Percentiles rank a stretch among this genome's conserved stretches.
Evolutionary conservation across 441 rosid genomes (phyloP).

Genomic region (Mallotus repandus): DNA sequence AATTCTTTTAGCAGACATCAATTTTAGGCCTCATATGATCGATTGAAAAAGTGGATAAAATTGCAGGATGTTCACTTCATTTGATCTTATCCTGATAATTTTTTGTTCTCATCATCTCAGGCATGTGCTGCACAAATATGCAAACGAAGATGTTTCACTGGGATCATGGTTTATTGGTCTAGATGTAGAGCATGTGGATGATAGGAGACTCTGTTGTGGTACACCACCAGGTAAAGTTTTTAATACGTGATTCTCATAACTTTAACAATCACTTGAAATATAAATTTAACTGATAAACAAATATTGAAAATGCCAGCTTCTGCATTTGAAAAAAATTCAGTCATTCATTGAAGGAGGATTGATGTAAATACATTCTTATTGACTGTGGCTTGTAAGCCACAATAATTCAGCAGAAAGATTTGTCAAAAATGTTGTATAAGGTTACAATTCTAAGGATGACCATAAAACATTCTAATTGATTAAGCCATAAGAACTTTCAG

Average conservation of each 20-base stretch:
- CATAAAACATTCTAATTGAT: neutral
- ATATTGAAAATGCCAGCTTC: neutral
- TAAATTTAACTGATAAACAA: neutral
- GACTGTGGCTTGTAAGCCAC: neutral
- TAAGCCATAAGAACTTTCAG: neutral
- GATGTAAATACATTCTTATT: neutral
- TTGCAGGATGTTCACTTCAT: neutral
- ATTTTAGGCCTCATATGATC: slow-evolving; percentile 3
- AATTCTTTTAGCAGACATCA: neutral
- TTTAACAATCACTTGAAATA: neutral
- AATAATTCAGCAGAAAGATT: neutral
- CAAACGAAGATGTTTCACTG: slow-evolving; percentile 82
- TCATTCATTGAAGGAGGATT: neutral
- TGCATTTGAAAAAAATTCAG: neutral
- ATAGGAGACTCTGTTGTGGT: slow-evolving; percentile 66
- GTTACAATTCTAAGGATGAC: neutral
- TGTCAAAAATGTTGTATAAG: neutral
- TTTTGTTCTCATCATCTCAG: slow-evolving; percentile 33
- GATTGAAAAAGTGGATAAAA: neutral
- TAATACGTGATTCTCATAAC: neutral
- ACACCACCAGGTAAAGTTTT: slow-evolving; percentile 59
- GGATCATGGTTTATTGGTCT: slow-evolving; percentile 92
- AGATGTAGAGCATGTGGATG: slow-evolving; percentile 73
- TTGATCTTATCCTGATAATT: slow-evolving; percentile 14
- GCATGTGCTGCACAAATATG: slow-evolving; percentile 69